Evolutionary conservation across 345 rosid genomes (phyloP).

Genomic region (Barbarea vulgaris): DNA sequence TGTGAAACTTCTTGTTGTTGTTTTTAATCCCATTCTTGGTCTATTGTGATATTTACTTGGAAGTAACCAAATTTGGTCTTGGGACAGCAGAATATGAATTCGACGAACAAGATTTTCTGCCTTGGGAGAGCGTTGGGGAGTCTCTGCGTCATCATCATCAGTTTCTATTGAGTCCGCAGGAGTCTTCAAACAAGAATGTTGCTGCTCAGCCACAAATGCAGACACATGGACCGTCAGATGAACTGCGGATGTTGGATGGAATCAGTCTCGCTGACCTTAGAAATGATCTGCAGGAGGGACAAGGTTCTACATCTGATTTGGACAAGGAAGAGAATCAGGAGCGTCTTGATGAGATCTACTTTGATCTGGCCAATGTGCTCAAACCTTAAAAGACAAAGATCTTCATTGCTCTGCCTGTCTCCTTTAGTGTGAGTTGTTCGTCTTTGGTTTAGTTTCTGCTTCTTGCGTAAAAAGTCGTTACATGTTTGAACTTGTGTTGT

Average conservation of each 20-base stretch:
- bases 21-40: not conserved
- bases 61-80: constrained; percentile 19
- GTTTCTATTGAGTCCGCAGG: constrained; percentile 19
- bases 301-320: not conserved
- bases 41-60: not conserved
- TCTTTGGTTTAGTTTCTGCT: not conserved
- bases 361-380: not conserved
- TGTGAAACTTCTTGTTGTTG: not conserved
- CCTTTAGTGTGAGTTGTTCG: not conserved
- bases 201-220: not conserved
- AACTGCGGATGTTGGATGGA: constrained; percentile 12
- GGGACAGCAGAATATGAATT: not conserved
- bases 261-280: constrained; percentile 21
- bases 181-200: constrained; percentile 27
- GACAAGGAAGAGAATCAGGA: not conserved
- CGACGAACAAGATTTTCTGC: not conserved
- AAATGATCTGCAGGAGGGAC: constrained; percentile 19
- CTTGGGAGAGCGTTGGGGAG: constrained; percentile 2
- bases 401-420: constrained; percentile 3
- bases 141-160: not conserved
- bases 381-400: not conserved
- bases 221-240: not conserved
- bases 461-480: not conserved
- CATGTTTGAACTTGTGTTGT: constrained; percentile 5
- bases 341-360: not conserved